A percentile compares a stretch with the other conserved stretches of the same genome.
These are phyloP conservation scores for Crucihimalaya himalaica DNA, from an alignment of 345 rosid species.

Conservation along the genomic window DNA sequence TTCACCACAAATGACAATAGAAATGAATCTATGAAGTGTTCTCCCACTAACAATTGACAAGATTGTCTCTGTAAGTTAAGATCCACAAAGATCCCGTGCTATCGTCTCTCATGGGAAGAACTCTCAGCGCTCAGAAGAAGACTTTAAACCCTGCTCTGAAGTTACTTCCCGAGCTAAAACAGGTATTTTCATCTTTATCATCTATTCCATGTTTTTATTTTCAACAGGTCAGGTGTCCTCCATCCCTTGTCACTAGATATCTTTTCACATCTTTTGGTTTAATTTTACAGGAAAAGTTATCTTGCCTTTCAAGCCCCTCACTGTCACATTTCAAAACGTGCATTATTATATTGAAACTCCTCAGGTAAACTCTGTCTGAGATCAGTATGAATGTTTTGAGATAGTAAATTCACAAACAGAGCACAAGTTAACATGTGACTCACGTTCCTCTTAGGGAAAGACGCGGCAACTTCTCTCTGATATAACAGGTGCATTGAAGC, in stretches of 20 bases:
- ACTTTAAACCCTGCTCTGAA: constrained; percentile 8
- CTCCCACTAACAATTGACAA: not conserved
- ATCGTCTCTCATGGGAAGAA: constrained; percentile 17
- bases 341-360: constrained; percentile 72
- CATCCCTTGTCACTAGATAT: not conserved
- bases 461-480: constrained; percentile 55
- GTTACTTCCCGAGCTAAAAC: constrained; percentile 6
- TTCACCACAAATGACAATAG: not conserved
- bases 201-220: constrained; percentile 1
- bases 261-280: not conserved
- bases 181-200: not conserved
- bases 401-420: not conserved
- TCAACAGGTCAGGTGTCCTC: not conserved
- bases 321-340: constrained; percentile 62
- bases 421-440: constrained; percentile 4
- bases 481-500: constrained; percentile 58
- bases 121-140: constrained; percentile 5
- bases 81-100: constrained; percentile 26
- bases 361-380: constrained; percentile 38
- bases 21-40: not conserved
- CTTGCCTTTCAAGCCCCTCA: constrained; percentile 69
- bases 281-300: constrained; percentile 55
- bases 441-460: constrained; percentile 45
- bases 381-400: not conserved
- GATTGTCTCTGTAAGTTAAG: constrained; percentile 4